phyloP scores from a whole-genome alignment of 495 filamentous ascomycete species.

The Pyrenula massariospora region DNA sequence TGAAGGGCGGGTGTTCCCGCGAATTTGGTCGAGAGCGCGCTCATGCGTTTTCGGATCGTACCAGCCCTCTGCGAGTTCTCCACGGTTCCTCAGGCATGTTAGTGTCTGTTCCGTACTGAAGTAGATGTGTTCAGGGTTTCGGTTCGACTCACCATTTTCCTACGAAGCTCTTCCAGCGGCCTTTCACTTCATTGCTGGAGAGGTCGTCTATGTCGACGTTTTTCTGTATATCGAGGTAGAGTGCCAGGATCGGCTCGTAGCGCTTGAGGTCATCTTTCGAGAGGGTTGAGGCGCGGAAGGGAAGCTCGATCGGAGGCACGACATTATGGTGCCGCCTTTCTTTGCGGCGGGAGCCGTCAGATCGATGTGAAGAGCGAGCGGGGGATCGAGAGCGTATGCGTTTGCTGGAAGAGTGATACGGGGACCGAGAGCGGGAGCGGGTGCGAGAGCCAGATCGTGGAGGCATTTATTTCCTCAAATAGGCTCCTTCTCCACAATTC shows the following conservation, averaged over 20 bases:
- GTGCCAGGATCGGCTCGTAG: slow-evolving; percentile 63
- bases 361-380: not conserved
- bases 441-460: not conserved
- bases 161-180: slow-evolving; percentile 89
- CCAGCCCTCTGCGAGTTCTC: slow-evolving; percentile 88
- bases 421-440: slow-evolving; percentile 8
- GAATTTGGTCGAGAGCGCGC: slow-evolving; percentile 22
- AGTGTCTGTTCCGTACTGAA: slow-evolving; percentile 11
- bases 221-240: slow-evolving; percentile 90
- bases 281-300: slow-evolving; percentile 52
- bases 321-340: not conserved
- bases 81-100: slow-evolving; percentile 63
- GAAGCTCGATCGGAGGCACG: slow-evolving; percentile 31
- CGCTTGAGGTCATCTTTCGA: slow-evolving; percentile 48
- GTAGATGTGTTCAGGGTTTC: not conserved
- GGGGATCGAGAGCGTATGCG: slow-evolving; percentile 1
- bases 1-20: slow-evolving; percentile 11
- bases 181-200: slow-evolving; percentile 56
- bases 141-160: slow-evolving; percentile 59
- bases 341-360: not conserved
- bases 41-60: slow-evolving; percentile 63
- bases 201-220: slow-evolving; percentile 50
- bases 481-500: too few species aligned
- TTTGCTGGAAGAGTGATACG: slow-evolving; percentile 3
- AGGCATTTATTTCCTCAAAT: too few species aligned